Base-by-base conservation (phyloP, 345 rosid genomes). In the Moricandia arvensis region DNA sequence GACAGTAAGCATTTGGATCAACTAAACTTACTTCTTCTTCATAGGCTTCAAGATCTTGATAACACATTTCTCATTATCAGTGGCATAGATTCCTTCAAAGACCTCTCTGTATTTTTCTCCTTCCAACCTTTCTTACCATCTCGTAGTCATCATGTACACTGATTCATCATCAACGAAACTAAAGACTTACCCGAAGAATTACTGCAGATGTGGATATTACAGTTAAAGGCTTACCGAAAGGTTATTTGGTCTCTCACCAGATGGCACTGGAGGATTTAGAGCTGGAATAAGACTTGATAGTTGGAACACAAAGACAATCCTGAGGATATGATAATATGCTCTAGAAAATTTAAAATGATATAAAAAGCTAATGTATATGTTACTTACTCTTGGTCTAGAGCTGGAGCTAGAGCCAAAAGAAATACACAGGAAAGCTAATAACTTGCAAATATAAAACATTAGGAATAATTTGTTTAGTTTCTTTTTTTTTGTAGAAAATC, bases 1-100 rank as follows among this genome's bases (percentile, higher is more conserved):
- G 45, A 38, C 45, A 3, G 10, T 38, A 38, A 38, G 45, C 45
- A 0, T 8, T 61, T 29, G 29, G 4, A 33, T 29, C 21, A 7
- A 12, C 68, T 83, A 66, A 65, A 88, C 98, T 93, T 94, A 91
- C 86, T 91, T 94, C 90, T 91, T 91, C 72, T 91, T 91, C 73
- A 94, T 97, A 11, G 96, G 98, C 79, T 94, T 91, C 68, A 94
- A 91, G 75, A 94, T 94, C 91, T 94, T 94, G 79, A 94, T 89
- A 66, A 91, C 64, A 26, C 98, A 94, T 67, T 94, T 91, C 82
- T 94, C 93, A n/a, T 75, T 86, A 78, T 91, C 85, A 0, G 89
- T 87, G 72, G 91, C 85, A 72, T 91, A 95, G 24, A 94, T 82
- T 0, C 96, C 97, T 75, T 94, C 98, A 43, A 91, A 91, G 12